Evolutionary conservation across 2,329 filamentous ascomycete species (phyloP), one percentile per base, ranked within the genome.

Genomic region (Calonectria henricotiae): DNA sequence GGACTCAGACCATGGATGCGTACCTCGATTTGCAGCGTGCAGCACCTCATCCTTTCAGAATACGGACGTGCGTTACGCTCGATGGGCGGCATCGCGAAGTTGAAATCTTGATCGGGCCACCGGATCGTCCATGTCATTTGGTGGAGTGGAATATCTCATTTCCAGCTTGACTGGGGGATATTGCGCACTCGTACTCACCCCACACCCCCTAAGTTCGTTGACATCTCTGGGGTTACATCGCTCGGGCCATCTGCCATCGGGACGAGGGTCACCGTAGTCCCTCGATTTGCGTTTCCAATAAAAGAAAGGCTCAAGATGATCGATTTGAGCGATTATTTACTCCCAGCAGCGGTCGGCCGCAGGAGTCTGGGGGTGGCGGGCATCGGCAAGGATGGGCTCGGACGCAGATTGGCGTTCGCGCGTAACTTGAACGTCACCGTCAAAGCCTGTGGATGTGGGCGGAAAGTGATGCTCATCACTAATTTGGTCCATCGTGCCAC

Each of bases 371-470:
- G 37, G 55, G 55, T 61, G 55, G 55, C 55, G 39, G 55, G 25
- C 37, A n/a, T 60, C 37, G 65, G 32, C 46, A 62, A 60, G 41
- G 49, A 44, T 44, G 60, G 30, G 25, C 62, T 47, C 15, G 66
- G 60, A 46, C 60, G 60, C 66, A 46, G 46, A 62, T 41, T 25
- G 60, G 54, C 51, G 51, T 63, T 66, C 32, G 63, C 51, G 17
- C 51, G 17, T 49, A 55, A 41, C 62, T 49, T 55, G 47, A 41
- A 46, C 43, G 65, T 64, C 71, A 71, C 73, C 74, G 55, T 73
- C 73, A 73, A 70, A 70, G 68, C 72, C 71, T 62, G 27, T 43
- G 66, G 68, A 71, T 51, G 75, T 74, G 74, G 62, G 43, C 61
- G 66, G 65, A 55, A 64, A 70, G 62, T 47, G 30, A 67, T 17